Conservation (phyloP, 805 yeast genomes). For the Saccharomycopsis fodiens region DNA sequence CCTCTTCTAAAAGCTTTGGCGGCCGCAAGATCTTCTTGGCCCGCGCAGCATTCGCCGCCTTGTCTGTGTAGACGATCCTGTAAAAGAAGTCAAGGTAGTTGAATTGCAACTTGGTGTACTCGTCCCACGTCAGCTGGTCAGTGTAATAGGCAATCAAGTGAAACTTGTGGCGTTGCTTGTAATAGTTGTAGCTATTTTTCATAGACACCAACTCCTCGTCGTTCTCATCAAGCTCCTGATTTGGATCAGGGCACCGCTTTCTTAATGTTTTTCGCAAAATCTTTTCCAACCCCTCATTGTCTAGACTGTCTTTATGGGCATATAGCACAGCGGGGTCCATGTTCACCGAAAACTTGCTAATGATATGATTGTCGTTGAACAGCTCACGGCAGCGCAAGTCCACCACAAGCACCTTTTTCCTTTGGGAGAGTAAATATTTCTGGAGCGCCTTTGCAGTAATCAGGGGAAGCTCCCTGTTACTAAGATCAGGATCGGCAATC, state of each 20-base stretch:
- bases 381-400: constrained; percentile 16
- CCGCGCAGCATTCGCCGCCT: constrained; percentile 6
- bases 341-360: constrained; percentile 15
- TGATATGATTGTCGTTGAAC: constrained; percentile 19
- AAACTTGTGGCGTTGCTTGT: constrained; percentile 19
- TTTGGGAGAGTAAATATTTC: constrained; percentile 11
- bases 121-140: constrained; percentile 16
- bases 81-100: constrained; percentile 17
- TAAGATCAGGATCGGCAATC: background rate
- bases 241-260: constrained; percentile 4
- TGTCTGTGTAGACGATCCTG: constrained; percentile 13
- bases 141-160: constrained; percentile 17
- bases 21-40: constrained; percentile 7
- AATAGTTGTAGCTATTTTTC: constrained; percentile 18
- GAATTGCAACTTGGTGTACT: constrained; percentile 10
- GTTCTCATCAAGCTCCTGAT: constrained; percentile 4
- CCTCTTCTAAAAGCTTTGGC: constrained; percentile 15
- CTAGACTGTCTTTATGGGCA: background rate
- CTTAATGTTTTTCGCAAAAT: constrained; percentile 12
- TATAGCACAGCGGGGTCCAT: constrained; percentile 13
- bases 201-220: constrained; percentile 14
- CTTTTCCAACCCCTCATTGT: constrained; percentile 17
- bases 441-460: constrained; percentile 12
- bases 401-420: constrained; percentile 14
- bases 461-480: constrained; percentile 4